Base-by-base conservation (phyloP, 2,329 filamentous ascomycete genomes). In the Microcyclospora pomicola region DNA sequence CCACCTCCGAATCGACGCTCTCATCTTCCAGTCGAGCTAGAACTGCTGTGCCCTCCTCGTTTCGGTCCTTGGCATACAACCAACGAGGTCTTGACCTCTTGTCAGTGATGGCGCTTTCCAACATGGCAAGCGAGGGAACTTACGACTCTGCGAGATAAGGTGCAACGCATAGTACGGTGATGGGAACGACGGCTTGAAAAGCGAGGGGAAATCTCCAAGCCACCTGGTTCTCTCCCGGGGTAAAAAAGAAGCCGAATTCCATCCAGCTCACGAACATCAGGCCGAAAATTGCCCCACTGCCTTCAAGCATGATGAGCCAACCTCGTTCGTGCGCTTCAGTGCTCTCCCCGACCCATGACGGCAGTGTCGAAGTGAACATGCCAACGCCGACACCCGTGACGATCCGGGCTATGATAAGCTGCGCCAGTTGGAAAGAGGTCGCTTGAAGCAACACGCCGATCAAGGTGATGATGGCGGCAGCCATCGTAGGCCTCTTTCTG, bases 321-420 rank as follows among this genome's bases (percentile, higher is more conserved):
- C 45, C 45, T n/a, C 45, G 33, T 13, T 45, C 28, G 13, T 45
- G 27, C 9, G 45, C 43, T 68, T 65, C 24, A 61, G 61, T 48
- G 62, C 50, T 44, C 64, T 44, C 37, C 59, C 67, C 48, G 59
- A 67, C 51, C 67, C 65, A 16, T 49, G 34, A 50, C 11, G 40
- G 47, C n/a, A 49, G 32, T 4, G 45, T 50, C 2, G 48, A 45
- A 2, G 48, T 49, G 40, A 49, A 49, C n/a, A 41, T 39, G 10
- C 48, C 50, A 6, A 69, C 68, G 9, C 68, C 69, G 35, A 71
- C 51, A 39, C 68, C 67, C 27, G 67, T 71, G 34, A 71, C 59
- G 12, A 66, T 60, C 34, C 68, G 61, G 10, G 68, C 68, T 35
- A 71, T 52, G 40, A 71, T 68, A 50, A 71, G 67, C 43, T 71